Base-by-base conservation (phyloP, 495 filamentous ascomycete species). In the Darksidea phi region DNA sequence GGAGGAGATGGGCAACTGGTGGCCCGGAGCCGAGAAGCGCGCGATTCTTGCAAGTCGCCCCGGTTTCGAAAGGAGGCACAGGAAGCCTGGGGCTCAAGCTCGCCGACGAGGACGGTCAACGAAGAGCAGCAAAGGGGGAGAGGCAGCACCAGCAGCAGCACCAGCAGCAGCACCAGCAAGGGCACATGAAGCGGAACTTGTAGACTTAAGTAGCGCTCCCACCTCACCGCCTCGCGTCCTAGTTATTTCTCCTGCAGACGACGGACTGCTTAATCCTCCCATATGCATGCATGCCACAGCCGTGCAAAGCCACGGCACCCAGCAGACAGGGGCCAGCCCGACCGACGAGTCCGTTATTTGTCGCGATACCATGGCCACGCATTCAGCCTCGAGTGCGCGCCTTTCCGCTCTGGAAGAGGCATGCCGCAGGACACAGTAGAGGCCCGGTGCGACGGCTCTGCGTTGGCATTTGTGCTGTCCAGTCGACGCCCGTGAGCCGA, bases 401-500 rank as follows among this genome's bases (percentile, higher is more conserved):
- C 28, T 32, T 32, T 32, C 28, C 28, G 28, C 28, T 4, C 4
- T 32, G 28, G 28, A 32, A 32, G 28, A 32, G 28, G 28, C 10
- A 26, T 25, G 42, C 24, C 41, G 37, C 42, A 26, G 48, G 8
- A 26, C 48, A 54, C 24, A 54, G 37, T 54, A 26, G 48, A 2
- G 2, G 34, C 26, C 49, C 49, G 26, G 7, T 10, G 32, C 28
- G n/a, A n/a, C n/a, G 28, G 28, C 26, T 52, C 34, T 60, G 57
- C 37, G 57, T 43, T 60, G 57, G 51, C 49, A 47, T 48, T 48
- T 48, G 48, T 48, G 20, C 37, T 11, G 37, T 17, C 57, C 57
- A 59, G 52, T 59, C 47, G 48, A 8, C 47, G 57, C 48, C 46
- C 21, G 15, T 8, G 7, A 26, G 50, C n/a, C 57, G 48, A 47